Evolutionary conservation across 2,329 filamentous ascomycete genomes (phyloP), one percentile per base, ranked within the genome.

Genomic region (Cladophialophora immunda): DNA sequence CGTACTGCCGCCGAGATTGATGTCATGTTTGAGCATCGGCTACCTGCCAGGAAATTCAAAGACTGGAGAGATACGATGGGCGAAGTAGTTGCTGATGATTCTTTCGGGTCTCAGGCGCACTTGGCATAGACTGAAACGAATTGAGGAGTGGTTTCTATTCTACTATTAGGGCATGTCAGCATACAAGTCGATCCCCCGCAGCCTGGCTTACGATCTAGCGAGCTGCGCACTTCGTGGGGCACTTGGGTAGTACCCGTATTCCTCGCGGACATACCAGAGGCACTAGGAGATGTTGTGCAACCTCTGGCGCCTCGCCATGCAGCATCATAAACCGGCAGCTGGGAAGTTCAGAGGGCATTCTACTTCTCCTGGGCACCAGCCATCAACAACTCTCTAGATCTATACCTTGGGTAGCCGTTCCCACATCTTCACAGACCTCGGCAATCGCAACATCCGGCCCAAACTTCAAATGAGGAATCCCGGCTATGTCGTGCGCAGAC

Each of bases 1-100:
- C 75, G 83, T 22, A 82, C 75, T 1, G 76, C 81, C 0, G 76
- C 76, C 41, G 83, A 86, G 70, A 83, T 87, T 65, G 84, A 87
- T 73, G 32, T 62, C 4, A 76, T 78, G 75, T 78, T 78, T 65
- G 73, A 75, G 58, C 41, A 67, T n/a, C 63, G 47, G 1, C 7
- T 76, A 6, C 59, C 69, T 7, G 68, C 74, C 17, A 67, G 72
- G 22, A n/a, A 70, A 32, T 78, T 76, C 57, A 71, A 64, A 52
- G 22, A 60, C 3, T 76, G 75, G 75, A 34, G 30, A 41, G 30
- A 45, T 7, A 41, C 62, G 19, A 22, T 58, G 29, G 29, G 38
- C 66, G 58, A 34, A 41, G 17, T 47, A 1, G 47, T 11, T 2
- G 19, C 15, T 2, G 45, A 61, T 22, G 30, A 32, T 30, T 45